Evolutionary conservation across 495 filamentous ascomycete species (phyloP), one percentile per base, ranked within the genome.

Genomic region (Zalerion maritima): DNA sequence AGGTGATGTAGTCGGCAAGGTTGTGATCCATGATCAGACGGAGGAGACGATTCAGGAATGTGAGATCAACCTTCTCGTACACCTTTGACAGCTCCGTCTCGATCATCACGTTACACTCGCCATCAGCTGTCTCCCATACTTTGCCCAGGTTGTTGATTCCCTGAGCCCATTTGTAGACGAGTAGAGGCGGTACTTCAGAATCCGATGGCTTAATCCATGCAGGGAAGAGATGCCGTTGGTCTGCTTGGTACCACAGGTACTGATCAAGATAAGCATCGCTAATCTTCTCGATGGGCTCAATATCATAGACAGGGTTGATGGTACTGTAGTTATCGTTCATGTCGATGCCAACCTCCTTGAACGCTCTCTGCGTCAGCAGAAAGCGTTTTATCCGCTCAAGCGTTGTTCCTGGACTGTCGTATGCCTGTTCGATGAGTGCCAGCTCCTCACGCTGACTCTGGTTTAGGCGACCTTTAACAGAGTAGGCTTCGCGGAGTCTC

Each of bases 261-360:
- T 94, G 89, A 46, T 99, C 91, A 23, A 99, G 71, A 42, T 99
- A 99, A 3, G 91, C 91, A 62, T 99, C 91, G 25, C 89, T 99
- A 41, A 99, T 99, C 64, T 99, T 99, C 58, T 99, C 91, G 28
- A 99, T 93, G 2, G 91, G 91, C 53, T 99, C 91, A 42, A 99
- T 86, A 46, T 99, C 91, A 43, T 96, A 99, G 16, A 99, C 91
- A 3, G 91, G 91, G 43, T 96, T 99, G 62, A 96, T 99, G 18
- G 80, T 82, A 58, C 78, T 93, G 52, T 99, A 99, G 44, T 99
- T 99, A 58, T 99, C 91, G 50, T 99, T 99, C 91, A 99, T 99
- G 45, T 99, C 91, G 33, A 99, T 96, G 25, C 89, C 87, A 21
- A 99, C 91, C 53, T 99, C 91, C 59, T 99, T 99, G 62, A 99